Base-by-base conservation (phyloP, 371 early-diverging fungal genomes). In the Mucor racemosus region DNA sequence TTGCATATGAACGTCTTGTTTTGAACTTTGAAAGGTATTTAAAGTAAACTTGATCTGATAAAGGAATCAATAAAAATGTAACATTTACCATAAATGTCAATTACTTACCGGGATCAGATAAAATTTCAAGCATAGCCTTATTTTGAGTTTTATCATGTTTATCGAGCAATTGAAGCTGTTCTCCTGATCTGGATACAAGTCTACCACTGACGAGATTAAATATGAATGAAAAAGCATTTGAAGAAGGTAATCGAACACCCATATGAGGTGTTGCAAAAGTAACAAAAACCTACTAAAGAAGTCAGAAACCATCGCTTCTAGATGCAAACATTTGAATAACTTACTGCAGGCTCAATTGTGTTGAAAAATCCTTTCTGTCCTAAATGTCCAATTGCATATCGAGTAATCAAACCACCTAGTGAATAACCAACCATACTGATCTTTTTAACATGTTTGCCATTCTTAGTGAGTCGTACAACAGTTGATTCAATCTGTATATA, bases 201-300 rank as follows among this genome's bases (percentile, higher is more conserved):
- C 59, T 68, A 5, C 85, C 78, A 55, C 81, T 79, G 4, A 82
- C 19, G 48, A 69, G 80, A 67, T 89, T 89, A 67, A 86, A 89
- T 3, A 89, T 9, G 36, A 72, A 67, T 19, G 77, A 76, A 17
- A 72, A 69, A 0, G 66, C 46, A 5, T 74, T 66, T 15, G 53
- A 56, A 1, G 73, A 35, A 1, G 84, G 85, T 17, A 72, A 60
- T 3, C 79, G 71, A 14, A 85, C 87, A 0, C 95, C 94, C 40
- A 93, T 73, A 74, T 95, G 93, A 6, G 95, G 95, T 11, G 92
- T 87, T 0, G 94, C 94, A 76, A 93, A 86, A 1, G 94, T 90
- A 9, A 85, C 76, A 68, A 86, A 91, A 8, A 78, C 68, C 87
- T 86, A 58, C n/a, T 42, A 75, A 66, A 39, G 15, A 26, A 38